Conservation (phyloP, 495 filamentous ascomycete genomes). For the Penicillium pulvis region DNA sequence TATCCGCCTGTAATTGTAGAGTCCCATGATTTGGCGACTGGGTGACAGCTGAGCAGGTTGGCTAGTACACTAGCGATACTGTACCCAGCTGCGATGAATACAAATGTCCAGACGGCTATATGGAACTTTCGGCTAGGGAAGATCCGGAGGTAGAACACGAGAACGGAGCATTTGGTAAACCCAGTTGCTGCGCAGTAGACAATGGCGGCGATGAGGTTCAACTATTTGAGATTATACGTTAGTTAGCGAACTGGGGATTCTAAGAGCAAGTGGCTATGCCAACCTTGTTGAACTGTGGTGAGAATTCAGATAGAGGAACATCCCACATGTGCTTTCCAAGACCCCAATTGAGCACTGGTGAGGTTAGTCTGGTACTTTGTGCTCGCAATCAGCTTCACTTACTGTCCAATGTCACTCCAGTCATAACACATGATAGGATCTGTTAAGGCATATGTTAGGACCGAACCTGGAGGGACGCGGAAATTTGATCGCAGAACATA, state of each 20-base stretch:
- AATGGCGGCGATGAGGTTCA: conserved; percentile 30
- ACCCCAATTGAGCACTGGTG: conserved; percentile 31
- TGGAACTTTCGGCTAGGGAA: conserved; percentile 41
- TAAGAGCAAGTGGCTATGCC: background rate
- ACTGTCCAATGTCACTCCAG: conserved; percentile 31
- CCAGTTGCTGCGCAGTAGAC: conserved; percentile 42
- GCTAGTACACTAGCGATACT: conserved; percentile 37
- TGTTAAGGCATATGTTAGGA: conserved; percentile 13
- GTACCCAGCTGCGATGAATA: conserved; percentile 38
- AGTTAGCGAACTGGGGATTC: background rate
- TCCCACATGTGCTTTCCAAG: conserved; percentile 38
- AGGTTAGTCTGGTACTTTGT: conserved; percentile 6
- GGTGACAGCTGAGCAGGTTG: conserved; percentile 37
- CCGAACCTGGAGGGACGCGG: too few relatives aligned
- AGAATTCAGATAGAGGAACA: conserved; percentile 17
- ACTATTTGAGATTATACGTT: conserved; percentile 12
- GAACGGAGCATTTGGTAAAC: conserved; percentile 45
- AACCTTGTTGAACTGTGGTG: conserved; percentile 25
- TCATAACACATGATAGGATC: conserved; percentile 30
- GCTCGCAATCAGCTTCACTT: conserved; percentile 12
- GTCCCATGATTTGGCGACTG: conserved; percentile 36
- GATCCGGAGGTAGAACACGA: conserved; percentile 54
- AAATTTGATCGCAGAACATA: conserved; percentile 17
- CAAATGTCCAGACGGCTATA: conserved; percentile 30
- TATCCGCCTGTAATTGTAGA: conserved; percentile 20